phyloP scores from a whole-genome alignment of 768 basidiomycete species.

The Lentinula detonsa region DNA sequence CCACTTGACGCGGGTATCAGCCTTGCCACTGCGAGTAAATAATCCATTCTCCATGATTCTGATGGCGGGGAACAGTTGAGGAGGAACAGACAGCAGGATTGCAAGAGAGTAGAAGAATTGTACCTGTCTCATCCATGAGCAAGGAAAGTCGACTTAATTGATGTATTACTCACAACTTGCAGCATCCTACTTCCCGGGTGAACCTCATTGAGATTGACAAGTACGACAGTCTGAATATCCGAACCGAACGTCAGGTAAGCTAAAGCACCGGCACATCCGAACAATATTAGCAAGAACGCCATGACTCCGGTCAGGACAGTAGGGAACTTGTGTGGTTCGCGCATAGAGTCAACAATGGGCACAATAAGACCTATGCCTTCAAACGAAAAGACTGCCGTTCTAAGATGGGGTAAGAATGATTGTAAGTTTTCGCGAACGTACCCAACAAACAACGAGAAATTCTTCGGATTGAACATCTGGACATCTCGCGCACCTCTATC shows the following conservation, averaged over 20 bases:
- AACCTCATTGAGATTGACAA: slow-evolving; percentile 65
- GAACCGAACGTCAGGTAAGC: slow-evolving; percentile 87
- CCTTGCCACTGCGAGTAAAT: slow-evolving; percentile 85
- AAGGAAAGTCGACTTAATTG: slow-evolving; percentile 10
- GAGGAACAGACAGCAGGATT: slow-evolving; percentile 85
- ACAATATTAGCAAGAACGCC: slow-evolving; percentile 79
- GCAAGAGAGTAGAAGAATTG: slow-evolving; percentile 90
- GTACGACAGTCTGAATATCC: slow-evolving; percentile 85
- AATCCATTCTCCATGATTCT: slow-evolving; percentile 96
- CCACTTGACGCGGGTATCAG: slow-evolving; percentile 83
- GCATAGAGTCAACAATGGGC: slow-evolving; percentile 97
- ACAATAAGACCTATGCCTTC: slow-evolving; percentile 97
- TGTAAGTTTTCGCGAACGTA: slow-evolving; percentile 26
- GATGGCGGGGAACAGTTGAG: slow-evolving; percentile 97
- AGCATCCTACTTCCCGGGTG: slow-evolving; percentile 80
- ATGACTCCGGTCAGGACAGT: slow-evolving; percentile 84
- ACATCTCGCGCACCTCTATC: slow-evolving; percentile 72
- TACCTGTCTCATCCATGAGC: slow-evolving; percentile 32
- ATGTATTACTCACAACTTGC: slow-evolving; percentile 60
- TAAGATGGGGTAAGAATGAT: slow-evolving; percentile 18
- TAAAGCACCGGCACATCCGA: slow-evolving; percentile 82
- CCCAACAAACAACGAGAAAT: slow-evolving; percentile 92
- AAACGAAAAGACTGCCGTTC: slow-evolving; percentile 97
- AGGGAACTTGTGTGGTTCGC: slow-evolving; percentile 91
- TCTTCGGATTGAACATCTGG: slow-evolving; percentile 79